Conservation (phyloP, 306 rosid species). For the Rosa lucieae region DNA sequence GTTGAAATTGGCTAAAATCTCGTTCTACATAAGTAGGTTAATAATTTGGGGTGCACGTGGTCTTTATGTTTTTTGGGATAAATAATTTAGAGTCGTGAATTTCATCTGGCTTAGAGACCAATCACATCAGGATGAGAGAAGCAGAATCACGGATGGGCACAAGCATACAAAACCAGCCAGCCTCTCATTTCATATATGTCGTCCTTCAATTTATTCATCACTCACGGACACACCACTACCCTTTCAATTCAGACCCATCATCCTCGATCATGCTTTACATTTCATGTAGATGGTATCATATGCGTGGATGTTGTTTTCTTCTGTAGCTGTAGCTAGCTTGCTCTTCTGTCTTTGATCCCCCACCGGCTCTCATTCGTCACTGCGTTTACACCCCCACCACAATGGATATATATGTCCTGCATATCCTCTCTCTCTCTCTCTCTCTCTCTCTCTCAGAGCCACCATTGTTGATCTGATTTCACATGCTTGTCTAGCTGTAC, state of each 20-base stretch:
- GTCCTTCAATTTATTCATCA: neutral
- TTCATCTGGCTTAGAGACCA: neutral
- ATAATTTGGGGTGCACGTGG: neutral
- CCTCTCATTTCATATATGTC: slow-evolving; percentile 7
- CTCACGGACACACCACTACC: neutral
- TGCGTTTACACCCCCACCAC: neutral
- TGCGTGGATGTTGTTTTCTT: neutral
- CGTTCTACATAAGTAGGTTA: no score
- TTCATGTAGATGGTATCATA: neutral
- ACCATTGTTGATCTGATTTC: slow-evolving; percentile 16
- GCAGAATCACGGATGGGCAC: slow-evolving; percentile 11
- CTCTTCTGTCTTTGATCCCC: slow-evolving; percentile 11
- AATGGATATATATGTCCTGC: neutral
- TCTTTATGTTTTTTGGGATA: neutral
- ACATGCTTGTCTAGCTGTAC: slow-evolving; percentile 31
- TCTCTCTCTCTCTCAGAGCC: slow-evolving; percentile 6
- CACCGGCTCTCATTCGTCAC: neutral
- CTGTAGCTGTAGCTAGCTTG: slow-evolving; percentile 11
- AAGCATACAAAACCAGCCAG: slow-evolving; percentile 6
- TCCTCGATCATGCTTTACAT: neutral
- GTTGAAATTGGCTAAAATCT: no score
- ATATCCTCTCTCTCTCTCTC: neutral
- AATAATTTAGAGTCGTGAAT: neutral
- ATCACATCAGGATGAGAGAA: neutral
- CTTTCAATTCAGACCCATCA: neutral